These are phyloP conservation scores for Clavulina sp. DNA, from an alignment of 768 basidiomycete genomes.

Conservation along the genomic window DNA sequence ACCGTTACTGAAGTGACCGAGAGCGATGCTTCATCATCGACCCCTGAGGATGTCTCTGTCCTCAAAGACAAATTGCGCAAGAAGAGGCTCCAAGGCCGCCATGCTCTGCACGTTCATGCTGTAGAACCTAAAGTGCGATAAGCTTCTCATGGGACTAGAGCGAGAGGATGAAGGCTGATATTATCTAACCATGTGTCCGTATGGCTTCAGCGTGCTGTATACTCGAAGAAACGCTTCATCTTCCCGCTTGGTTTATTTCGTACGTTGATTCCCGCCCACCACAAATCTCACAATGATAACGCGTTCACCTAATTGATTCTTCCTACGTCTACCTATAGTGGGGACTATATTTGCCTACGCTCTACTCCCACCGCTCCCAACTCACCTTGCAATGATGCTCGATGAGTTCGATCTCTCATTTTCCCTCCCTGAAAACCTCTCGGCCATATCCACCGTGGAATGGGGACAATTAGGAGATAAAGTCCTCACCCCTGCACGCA, in stretches of 20 bases:
- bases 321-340: conserved; percentile 25
- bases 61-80: too few species aligned
- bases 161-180: neutral
- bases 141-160: neutral
- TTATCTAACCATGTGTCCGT: neutral
- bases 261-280: conserved; percentile 21
- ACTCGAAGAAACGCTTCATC: conserved; percentile 30
- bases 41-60: too few species aligned
- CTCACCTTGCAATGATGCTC: conserved; percentile 45
- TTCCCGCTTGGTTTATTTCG: conserved; percentile 52
- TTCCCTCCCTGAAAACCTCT: conserved; percentile 37
- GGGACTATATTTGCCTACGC: conserved; percentile 46
- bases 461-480: conserved; percentile 49
- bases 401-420: conserved; percentile 44
- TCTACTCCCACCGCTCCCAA: conserved; percentile 54
- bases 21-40: too few species aligned
- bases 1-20: too few species aligned
- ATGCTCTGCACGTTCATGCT: neutral
- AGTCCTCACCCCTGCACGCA: conserved; percentile 69
- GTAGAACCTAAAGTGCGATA: neutral
- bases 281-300: neutral
- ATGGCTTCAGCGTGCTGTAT: conserved; percentile 5
- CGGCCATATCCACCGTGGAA: conserved; percentile 23
- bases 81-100: too few species aligned
- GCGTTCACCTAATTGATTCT: neutral